Evolutionary conservation across 805 yeast species (phyloP).

Genomic region (Wickerhamiella kazuoi): DNA sequence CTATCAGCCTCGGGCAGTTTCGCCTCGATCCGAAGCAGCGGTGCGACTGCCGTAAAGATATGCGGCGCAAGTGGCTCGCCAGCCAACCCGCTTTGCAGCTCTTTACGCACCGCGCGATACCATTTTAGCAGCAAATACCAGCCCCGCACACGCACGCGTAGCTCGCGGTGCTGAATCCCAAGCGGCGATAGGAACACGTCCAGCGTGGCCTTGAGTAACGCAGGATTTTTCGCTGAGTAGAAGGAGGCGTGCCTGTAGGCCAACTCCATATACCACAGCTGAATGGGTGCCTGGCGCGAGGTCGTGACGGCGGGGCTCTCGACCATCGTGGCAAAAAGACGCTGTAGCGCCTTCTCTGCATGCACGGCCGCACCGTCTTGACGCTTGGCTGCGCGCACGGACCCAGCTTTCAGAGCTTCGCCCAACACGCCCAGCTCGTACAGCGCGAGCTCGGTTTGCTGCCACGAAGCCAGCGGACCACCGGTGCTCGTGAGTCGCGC

Average conservation of each 20-base stretch:
- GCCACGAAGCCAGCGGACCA: constrained; percentile 56
- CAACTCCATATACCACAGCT: constrained; percentile 66
- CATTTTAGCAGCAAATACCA: constrained; percentile 85
- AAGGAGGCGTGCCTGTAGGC: constrained; percentile 62
- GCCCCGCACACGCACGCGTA: constrained; percentile 62
- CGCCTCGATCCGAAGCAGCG: constrained; percentile 45
- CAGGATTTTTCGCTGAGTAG: constrained; percentile 26
- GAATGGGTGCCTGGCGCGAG: constrained; percentile 60
- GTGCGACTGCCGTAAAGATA: constrained; percentile 40
- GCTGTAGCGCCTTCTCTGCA: constrained; percentile 45
- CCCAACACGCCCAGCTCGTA: constrained; percentile 64
- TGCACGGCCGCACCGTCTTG: constrained; percentile 29
- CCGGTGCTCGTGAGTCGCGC: constrained; percentile 22
- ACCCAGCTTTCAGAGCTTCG: constrained; percentile 60
- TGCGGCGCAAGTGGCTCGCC: constrained; percentile 30
- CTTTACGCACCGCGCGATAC: constrained; percentile 56
- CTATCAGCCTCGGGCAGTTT: constrained; percentile 25
- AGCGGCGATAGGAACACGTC: constrained; percentile 63
- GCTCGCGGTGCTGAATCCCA: constrained; percentile 62
- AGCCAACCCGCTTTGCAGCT: constrained; percentile 30
- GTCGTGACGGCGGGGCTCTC: constrained; percentile 3
- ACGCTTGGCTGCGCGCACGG: constrained; percentile 32
- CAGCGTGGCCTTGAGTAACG: constrained; percentile 37
- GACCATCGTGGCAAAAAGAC: constrained; percentile 28
- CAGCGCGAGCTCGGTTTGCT: constrained; percentile 69